A percentile compares a stretch with the other conserved stretches of the same genome.
Evolutionary conservation across 78 protist species (phyloP).

Genomic region (Dictyostelium firmibasis): DNA sequence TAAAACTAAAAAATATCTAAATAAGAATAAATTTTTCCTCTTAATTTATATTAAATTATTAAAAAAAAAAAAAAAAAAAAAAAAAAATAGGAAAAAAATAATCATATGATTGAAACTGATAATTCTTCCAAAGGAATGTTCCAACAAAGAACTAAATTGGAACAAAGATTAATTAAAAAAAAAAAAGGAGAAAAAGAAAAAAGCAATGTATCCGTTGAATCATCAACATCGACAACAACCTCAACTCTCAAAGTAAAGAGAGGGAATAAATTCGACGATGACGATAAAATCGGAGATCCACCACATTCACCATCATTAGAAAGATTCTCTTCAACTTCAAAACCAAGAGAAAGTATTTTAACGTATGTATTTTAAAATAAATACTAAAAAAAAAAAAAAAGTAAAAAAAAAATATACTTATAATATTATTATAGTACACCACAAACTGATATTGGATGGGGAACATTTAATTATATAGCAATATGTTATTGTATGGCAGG

Average conservation of each 20-base stretch:
- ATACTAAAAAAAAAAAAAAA: neutral
- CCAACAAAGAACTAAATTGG: slow-evolving; percentile 8
- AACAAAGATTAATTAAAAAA: neutral
- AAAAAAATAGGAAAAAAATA: neutral
- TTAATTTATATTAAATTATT: too few relatives aligned
- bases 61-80: neutral
- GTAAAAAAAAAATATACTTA: neutral
- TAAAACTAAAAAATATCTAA: neutral
- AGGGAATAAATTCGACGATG: neutral
- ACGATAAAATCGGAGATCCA: neutral
- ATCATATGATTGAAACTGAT: neutral
- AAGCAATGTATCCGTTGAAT: neutral
- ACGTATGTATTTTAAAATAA: slow-evolving; percentile 47
- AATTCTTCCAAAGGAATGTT: neutral
- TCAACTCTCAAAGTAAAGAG: neutral
- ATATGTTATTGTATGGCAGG: slow-evolving; percentile 67
- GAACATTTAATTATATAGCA: slow-evolving; percentile 70
- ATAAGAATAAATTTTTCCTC: too few relatives aligned
- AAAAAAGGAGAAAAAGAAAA: neutral
- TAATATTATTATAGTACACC: neutral
- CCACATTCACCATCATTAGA: slow-evolving; percentile 76
- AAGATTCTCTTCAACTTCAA: slow-evolving; percentile 62
- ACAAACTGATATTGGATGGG: slow-evolving; percentile 57
- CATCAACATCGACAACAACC: neutral
- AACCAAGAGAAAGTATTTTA: slow-evolving; percentile 68